These are phyloP conservation scores for Chaetomium sp. DNA, from an alignment of 2,329 filamentous ascomycete genomes.

Conservation along the genomic window DNA sequence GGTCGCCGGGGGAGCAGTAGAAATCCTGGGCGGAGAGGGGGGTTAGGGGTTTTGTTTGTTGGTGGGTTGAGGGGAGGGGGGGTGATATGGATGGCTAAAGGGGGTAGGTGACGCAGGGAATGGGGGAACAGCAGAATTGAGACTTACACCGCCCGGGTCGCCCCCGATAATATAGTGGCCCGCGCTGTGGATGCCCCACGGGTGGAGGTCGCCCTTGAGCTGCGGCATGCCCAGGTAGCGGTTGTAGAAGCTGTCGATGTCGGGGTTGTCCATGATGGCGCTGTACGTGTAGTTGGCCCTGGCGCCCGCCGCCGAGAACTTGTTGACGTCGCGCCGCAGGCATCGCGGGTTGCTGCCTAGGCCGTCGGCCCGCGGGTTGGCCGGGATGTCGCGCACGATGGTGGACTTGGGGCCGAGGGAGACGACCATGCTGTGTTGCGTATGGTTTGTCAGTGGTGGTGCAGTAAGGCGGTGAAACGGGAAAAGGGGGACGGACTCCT, in stretches of 20 bases:
- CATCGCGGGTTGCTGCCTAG: slow-evolving; percentile 47
- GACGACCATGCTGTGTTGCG: slow-evolving; percentile 43
- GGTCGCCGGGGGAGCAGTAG: slow-evolving; percentile 42
- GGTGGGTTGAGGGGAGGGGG: too few species aligned
- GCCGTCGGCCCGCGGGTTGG: slow-evolving; percentile 42
- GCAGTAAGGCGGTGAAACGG: not conserved
- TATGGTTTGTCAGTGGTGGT: slow-evolving; percentile 5
- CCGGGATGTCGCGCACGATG: slow-evolving; percentile 37
- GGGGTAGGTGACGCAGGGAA: not conserved
- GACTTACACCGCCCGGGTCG: slow-evolving; percentile 28
- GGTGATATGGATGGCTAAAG: not conserved
- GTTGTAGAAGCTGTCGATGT: slow-evolving; percentile 48
- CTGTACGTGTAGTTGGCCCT: slow-evolving; percentile 41
- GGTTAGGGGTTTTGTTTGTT: not conserved
- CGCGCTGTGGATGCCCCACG: slow-evolving; percentile 45
- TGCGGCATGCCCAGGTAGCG: slow-evolving; percentile 44
- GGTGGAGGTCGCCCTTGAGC: slow-evolving; percentile 41
- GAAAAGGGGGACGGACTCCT: slow-evolving; percentile 39
- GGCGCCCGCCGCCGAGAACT: slow-evolving; percentile 42
- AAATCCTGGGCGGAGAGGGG: slow-evolving; percentile 14
- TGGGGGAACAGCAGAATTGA: not conserved
- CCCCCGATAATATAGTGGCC: slow-evolving; percentile 29
- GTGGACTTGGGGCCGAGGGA: slow-evolving; percentile 44
- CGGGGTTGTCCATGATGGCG: slow-evolving; percentile 42
- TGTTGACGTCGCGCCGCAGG: slow-evolving; percentile 47